Base-by-base conservation (phyloP, 2,329 filamentous ascomycete genomes). In the Periconia macrospinosa region DNA sequence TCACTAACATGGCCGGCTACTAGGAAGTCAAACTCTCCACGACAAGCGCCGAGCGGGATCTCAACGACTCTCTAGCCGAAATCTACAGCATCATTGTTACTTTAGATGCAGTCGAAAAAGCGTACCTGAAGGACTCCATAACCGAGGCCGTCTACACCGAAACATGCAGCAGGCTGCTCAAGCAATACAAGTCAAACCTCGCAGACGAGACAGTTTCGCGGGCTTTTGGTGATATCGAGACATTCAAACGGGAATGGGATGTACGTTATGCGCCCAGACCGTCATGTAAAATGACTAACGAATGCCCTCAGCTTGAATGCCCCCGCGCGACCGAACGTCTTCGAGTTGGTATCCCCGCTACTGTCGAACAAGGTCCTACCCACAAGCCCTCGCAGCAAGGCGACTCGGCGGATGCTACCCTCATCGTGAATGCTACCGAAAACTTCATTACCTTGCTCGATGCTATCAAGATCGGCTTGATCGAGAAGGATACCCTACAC, bases 401-500 rank as follows among this genome's bases (percentile, higher is more conserved):
- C 50, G 70, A 63, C 69, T 74, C 47, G 45, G 78, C 80, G 43
- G 83, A 83, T n/a, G 82, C 83, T 40, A 81, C 79, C 43, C 76
- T 97, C 35, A 95, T 97, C 54, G 79, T 95, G 41, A 88, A 93
- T 59, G 94, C 94, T 1, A 97, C 93, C 1, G 92, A 99, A 74
- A 95, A 97, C 73, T 99, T 99, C 74, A 99, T 99, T 74, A 99
- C 94, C 0, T 93, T 99, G 70, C 84, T 99, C 49, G 94, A 99
- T 71, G 95, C 94, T 15, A 83, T 99, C 65, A 92, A 92, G 71
- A 85, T 99, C 50, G 92, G 93, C 43, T 86, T 97, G 67, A 81
- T 96, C 11, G 93, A 93, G 45, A 99, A 99, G 71, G 93, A 97
- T 73, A 92, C 94, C 58, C 80, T 99, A n/a, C 95, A 99, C 70